phyloP scores from a whole-genome alignment of 73 alveolate species.

The Paramecium sonneborni region DNA sequence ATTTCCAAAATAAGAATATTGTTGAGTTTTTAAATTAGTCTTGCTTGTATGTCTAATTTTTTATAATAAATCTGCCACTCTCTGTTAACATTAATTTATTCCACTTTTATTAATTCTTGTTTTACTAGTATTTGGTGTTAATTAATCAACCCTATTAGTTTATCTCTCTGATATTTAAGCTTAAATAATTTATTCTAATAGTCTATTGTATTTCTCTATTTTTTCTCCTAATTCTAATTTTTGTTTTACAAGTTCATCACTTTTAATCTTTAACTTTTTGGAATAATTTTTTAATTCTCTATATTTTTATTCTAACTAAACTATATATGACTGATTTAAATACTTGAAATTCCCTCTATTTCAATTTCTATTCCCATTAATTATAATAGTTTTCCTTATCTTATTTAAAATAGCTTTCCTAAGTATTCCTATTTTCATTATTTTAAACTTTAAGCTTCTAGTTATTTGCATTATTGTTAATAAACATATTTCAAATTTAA shows the following conservation, averaged over 20 bases:
- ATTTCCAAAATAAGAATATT: slow-evolving; percentile 42
- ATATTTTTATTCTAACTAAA: neutral
- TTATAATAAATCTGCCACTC: slow-evolving; percentile 10
- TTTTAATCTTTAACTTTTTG: neutral
- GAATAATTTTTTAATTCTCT: neutral
- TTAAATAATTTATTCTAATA: slow-evolving; percentile 28
- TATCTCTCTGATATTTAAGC: neutral
- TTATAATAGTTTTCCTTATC: neutral
- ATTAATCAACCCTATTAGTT: neutral
- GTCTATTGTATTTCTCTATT: slow-evolving; percentile 26
- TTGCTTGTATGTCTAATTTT: slow-evolving; percentile 27
- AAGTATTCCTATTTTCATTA: neutral
- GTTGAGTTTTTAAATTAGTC: neutral
- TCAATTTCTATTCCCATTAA: slow-evolving; percentile 2
- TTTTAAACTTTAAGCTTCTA: neutral
- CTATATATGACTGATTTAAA: neutral
- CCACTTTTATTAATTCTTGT: neutral
- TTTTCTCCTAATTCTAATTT: slow-evolving; percentile 39
- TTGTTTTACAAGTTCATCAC: neutral
- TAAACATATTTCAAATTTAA: neutral
- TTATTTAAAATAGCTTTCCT: neutral
- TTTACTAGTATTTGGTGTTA: neutral
- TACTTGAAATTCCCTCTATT: neutral
- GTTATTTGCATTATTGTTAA: neutral
- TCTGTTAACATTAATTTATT: neutral